Evolutionary conservation across 2,329 filamentous ascomycete genomes (phyloP).

Genomic region (Cladosporium sp.): DNA sequence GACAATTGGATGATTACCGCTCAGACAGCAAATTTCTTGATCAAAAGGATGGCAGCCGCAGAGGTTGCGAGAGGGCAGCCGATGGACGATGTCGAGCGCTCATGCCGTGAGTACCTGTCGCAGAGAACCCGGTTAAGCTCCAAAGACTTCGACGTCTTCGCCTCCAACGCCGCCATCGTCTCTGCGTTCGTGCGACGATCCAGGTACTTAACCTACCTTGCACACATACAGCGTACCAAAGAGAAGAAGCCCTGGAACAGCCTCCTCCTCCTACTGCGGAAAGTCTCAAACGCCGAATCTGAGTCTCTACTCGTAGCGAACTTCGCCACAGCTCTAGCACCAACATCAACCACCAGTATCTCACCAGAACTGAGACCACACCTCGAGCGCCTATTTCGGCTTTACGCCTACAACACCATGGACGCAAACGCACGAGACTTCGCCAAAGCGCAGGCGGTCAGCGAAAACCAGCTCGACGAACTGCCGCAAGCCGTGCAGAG

Average conservation of each 20-base stretch:
- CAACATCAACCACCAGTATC: slow-evolving; percentile 17
- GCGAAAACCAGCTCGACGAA: slow-evolving; percentile 36
- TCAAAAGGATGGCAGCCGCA: slow-evolving; percentile 48
- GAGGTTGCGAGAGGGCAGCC: slow-evolving; percentile 32
- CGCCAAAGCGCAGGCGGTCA: slow-evolving; percentile 39
- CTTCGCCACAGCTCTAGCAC: slow-evolving; percentile 39
- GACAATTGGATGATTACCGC: slow-evolving; percentile 57
- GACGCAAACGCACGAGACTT: slow-evolving; percentile 44
- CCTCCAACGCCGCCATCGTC: slow-evolving; percentile 38
- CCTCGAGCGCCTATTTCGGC: slow-evolving; percentile 41
- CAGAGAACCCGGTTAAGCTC: slow-evolving; percentile 27
- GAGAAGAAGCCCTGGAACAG: slow-evolving; percentile 46
- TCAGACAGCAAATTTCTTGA: slow-evolving; percentile 47
- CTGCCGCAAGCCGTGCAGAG: slow-evolving; percentile 40
- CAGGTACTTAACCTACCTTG: slow-evolving; percentile 39
- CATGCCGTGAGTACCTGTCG: slow-evolving; percentile 39
- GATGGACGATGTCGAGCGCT: slow-evolving; percentile 37
- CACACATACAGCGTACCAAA: slow-evolving; percentile 41
- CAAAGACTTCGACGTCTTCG: slow-evolving; percentile 27
- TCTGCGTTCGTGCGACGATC: slow-evolving; percentile 43
- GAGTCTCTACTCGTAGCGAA: slow-evolving; percentile 46
- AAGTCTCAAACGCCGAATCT: slow-evolving; percentile 43
- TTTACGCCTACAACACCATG: slow-evolving; percentile 47
- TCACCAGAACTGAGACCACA: slow-evolving; percentile 30
- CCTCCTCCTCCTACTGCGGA: slow-evolving; percentile 40